Conservation (phyloP, 2,329 filamentous ascomycete species). For the Aspergillus fijiensis region DNA sequence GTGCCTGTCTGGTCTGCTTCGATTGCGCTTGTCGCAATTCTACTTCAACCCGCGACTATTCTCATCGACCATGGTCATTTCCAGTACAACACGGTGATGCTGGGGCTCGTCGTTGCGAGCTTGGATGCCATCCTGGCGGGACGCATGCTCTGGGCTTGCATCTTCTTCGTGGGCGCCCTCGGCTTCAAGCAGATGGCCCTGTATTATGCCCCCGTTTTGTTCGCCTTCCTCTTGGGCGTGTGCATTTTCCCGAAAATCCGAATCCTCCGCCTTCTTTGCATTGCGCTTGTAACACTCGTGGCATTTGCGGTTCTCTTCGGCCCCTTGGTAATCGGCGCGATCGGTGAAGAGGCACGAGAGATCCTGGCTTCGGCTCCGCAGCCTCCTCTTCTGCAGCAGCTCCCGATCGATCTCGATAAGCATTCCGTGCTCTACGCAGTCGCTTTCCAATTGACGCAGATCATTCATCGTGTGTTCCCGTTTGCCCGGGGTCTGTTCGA, state of each 20-base stretch:
- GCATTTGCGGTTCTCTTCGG: constrained; percentile 74
- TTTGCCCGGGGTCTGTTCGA: constrained; percentile 96
- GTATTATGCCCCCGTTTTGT: constrained; percentile 92
- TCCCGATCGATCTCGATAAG: constrained; percentile 61
- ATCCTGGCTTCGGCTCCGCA: constrained; percentile 62
- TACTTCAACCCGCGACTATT: constrained; percentile 88
- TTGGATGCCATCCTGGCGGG: constrained; percentile 87
- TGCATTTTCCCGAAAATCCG: constrained; percentile 76
- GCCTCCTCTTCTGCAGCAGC: constrained; percentile 58
- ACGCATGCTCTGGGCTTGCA: constrained; percentile 79
- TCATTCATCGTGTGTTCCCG: constrained; percentile 89
- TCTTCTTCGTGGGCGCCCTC: constrained; percentile 92
- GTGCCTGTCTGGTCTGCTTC: constrained; percentile 80
- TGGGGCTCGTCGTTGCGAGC: constrained; percentile 81
- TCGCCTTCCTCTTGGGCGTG: constrained; percentile 83
- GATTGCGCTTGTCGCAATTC: constrained; percentile 81
- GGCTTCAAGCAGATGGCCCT: constrained; percentile 99
- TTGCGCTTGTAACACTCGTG: constrained; percentile 69
- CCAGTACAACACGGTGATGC: constrained; percentile 98
- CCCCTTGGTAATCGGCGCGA: constrained; percentile 70
- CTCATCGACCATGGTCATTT: constrained; percentile 95
- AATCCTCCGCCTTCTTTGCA: constrained; percentile 66
- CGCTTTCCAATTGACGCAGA: constrained; percentile 75
- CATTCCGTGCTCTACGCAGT: constrained; percentile 71
- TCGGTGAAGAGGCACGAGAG: constrained; percentile 67